Evolutionary conservation across 495 filamentous ascomycete genomes (phyloP), one percentile per base, ranked within the genome.

Genomic region (Diplogelasinospora grovesii): DNA sequence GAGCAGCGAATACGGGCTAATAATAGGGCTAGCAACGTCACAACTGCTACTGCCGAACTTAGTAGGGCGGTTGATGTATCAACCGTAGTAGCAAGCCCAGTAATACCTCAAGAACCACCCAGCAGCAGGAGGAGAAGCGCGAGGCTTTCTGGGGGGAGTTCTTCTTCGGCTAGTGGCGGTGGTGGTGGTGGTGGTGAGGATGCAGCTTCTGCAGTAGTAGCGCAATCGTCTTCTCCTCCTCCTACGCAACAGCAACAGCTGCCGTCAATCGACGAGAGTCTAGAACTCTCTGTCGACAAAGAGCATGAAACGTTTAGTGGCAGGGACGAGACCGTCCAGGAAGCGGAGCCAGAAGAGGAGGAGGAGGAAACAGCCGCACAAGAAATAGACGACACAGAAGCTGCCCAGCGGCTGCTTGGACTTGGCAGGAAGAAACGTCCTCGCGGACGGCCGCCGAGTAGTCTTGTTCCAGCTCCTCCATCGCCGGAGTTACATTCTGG

Each of bases 351-450:
- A 22, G 39, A 45, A 10, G 44, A 28, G 14, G 53, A 45, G 8
- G 39, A 39, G 23, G 44, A 54, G 32, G 55, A 55, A 45, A 49
- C 39, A 32, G 37, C 53, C 41, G 48, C 36, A 8, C 40, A 51
- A 40, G 45, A 49, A 24, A 52, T 66, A 14, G 49, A 52, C 20
- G 57, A 56, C 4, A 43, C 49, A 31, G 63, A 66, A 35, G 63
- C 59, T 15, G 64, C 66, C 3, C 47, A 25, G 13, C 48, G 40
- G 13, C 40, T 66, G 11, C n/a, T n/a, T n/a, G n/a, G n/a, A n/a
- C n/a, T n/a, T n/a, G n/a, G n/a, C n/a, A 60, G 60, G 28, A 61
- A 52, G 26, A 68, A 66, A 43, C 62, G 60, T 11, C 50, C 58
- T 8, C 54, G 64, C 14, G 46, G 37, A n/a, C 63, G 60, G 28